Evolutionary conservation across 78 protist species (phyloP).

Genomic region (Corallochytrium limacisporum): DNA sequence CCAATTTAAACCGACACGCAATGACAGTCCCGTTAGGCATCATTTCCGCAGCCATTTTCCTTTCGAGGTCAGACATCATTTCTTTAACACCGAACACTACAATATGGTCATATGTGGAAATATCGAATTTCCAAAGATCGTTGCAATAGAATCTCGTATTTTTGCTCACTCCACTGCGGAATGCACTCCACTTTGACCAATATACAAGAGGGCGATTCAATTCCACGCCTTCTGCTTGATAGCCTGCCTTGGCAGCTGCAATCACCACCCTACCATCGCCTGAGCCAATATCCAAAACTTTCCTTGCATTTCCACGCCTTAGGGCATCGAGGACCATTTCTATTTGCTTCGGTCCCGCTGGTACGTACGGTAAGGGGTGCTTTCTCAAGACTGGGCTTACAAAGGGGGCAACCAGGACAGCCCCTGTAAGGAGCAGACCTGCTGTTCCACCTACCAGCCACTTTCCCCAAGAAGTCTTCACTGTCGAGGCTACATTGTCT

Average conservation of each 20-base stretch:
- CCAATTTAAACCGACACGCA: too few species aligned
- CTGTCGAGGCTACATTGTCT: too few species aligned
- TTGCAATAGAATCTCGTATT: not conserved
- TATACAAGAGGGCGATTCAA: not conserved
- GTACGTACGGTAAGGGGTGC: not conserved
- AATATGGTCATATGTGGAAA: not conserved
- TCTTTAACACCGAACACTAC: not conserved
- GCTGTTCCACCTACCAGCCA: too few species aligned
- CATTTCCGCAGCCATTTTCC: too few species aligned
- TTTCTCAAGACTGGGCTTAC: not conserved
- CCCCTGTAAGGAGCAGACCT: too few species aligned
- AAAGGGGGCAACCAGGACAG: too few species aligned
- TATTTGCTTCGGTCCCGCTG: not conserved
- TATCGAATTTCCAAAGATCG: not conserved
- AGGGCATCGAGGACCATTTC: not conserved
- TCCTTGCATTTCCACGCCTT: not conserved
- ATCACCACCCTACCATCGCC: slow-evolving; percentile 5
- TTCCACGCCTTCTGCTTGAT: not conserved
- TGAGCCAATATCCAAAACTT: not conserved
- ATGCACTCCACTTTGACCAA: not conserved
- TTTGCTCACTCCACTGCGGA: not conserved
- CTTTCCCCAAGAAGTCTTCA: too few species aligned
- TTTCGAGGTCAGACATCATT: not conserved
- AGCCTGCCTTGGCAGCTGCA: not conserved
- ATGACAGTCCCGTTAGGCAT: too few species aligned